Base-by-base conservation (phyloP, 495 filamentous ascomycete species). In the Neurospora terricola region DNA sequence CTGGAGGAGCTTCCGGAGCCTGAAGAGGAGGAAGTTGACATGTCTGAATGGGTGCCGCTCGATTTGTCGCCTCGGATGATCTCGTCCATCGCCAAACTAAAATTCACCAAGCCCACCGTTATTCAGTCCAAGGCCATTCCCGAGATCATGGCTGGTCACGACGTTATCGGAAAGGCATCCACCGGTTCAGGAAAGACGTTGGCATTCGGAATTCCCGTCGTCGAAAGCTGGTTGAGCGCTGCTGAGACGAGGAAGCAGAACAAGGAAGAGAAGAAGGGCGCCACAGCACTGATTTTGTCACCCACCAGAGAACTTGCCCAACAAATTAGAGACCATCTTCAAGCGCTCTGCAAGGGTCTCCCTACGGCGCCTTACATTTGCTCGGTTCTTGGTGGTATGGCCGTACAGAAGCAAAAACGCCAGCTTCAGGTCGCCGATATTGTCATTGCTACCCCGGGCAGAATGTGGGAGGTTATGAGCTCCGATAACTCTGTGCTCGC, bases 291-390 rank as follows among this genome's bases (percentile, higher is more conserved):
- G n/a, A 89, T 99, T 59, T 86, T 99, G 5, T 94, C 94, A 0
- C 96, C 96, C 0, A 98, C 96, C 2, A 84, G 96, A 82, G 96
- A 99, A 80, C 83, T 99, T 73, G 96, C 96, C 3, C 93, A 97
- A 81, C 96, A 99, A 81, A 84, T 99, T 48, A 84, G 88, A 11
- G 88, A 91, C 34, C 96, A 99, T 79, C 87, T 99, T 69, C 91
- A 87, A 36, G 86, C 90, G 4, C 84, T 99, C 21, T 91, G 88
- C 71, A 84, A 86, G 68, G 86, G 88, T 0, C 86, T 91, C 4
- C 84, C 88, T 10, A 86, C 86, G 70, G 86, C 90, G 2, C 89
- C 87, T 21, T 92, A 94, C 72, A 90, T 93, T 37, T 86, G 85
- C 34, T 93, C 93, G 14, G 81, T 99, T 18, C 98, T 94, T 2